phyloP scores from a whole-genome alignment of 805 yeast species.

The Zygotorulaspora danielsina region DNA sequence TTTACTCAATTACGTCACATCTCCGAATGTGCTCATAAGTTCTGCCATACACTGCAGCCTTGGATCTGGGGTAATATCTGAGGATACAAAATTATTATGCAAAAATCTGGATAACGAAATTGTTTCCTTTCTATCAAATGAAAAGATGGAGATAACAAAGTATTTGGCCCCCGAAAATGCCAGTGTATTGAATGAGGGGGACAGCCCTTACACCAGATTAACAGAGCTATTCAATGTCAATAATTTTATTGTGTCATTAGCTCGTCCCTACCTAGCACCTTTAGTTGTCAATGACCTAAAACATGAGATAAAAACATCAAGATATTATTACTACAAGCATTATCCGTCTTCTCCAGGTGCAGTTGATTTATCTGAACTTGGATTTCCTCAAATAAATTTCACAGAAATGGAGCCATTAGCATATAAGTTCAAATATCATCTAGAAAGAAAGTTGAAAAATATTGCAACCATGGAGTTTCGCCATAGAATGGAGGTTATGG shows the following conservation, averaged over 20 bases:
- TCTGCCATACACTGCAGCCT: conserved; percentile 86
- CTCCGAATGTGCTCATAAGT: conserved; percentile 87
- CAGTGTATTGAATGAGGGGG: conserved; percentile 39
- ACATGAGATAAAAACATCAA: conserved; percentile 50
- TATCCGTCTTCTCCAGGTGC: conserved; percentile 36
- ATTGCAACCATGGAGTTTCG: conserved; percentile 72
- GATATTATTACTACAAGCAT: conserved; percentile 37
- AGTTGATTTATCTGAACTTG: conserved; percentile 18
- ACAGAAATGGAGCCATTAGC: conserved; percentile 37
- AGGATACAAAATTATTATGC: conserved; percentile 52
- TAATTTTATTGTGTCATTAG: conserved; percentile 84
- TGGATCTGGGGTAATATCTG: conserved; percentile 63
- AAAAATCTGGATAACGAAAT: conserved; percentile 60
- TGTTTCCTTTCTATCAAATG: conserved; percentile 49
- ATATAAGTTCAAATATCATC: conserved; percentile 34
- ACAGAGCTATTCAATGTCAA: conserved; percentile 94
- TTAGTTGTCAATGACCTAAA: conserved; percentile 76
- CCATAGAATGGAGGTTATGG: conserved; percentile 76
- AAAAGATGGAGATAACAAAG: conserved; percentile 24
- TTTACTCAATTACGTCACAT: conserved; percentile 79
- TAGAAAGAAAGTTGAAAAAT: conserved; percentile 45
- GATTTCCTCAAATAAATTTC: conserved; percentile 30
- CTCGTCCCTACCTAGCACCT: conserved; percentile 92
- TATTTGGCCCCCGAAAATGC: conserved; percentile 47
- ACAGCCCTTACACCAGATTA: conserved; percentile 78